Evolutionary conservation across 2,329 filamentous ascomycete genomes (phyloP).

Genomic region (Sarocladium strictum): DNA sequence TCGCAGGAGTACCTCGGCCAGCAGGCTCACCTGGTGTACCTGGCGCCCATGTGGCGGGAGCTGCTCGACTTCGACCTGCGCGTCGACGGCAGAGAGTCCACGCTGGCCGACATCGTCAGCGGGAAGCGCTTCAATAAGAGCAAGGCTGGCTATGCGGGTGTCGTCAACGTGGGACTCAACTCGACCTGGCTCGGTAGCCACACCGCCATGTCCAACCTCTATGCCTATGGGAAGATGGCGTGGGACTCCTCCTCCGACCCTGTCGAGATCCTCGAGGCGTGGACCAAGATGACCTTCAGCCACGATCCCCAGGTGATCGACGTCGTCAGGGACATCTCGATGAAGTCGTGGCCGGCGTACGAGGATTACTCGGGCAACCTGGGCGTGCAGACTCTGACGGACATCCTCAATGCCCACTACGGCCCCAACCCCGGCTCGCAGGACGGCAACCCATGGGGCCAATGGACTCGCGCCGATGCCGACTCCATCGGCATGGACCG

Average conservation of each 20-base stretch:
- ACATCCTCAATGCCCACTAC: constrained; percentile 62
- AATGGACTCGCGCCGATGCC: constrained; percentile 63
- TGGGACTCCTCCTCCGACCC: constrained; percentile 52
- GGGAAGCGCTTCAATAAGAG: constrained; percentile 52
- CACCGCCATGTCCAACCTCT: constrained; percentile 65
- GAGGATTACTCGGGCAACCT: constrained; percentile 67
- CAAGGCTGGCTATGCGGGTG: constrained; percentile 57
- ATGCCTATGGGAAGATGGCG: constrained; percentile 61
- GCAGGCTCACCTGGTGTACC: constrained; percentile 62
- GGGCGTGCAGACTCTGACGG: constrained; percentile 62
- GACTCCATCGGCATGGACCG: constrained; percentile 64
- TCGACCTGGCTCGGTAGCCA: constrained; percentile 64
- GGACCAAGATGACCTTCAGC: constrained; percentile 63
- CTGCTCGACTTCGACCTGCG: constrained; percentile 63
- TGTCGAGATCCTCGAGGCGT: constrained; percentile 49
- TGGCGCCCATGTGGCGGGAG: constrained; percentile 63
- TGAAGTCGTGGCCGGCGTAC: constrained; percentile 65
- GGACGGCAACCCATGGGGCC: constrained; percentile 64
- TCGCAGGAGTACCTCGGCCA: constrained; percentile 68
- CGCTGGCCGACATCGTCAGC: constrained; percentile 54
- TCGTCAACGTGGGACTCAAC: constrained; percentile 62
- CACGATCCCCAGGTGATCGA: constrained; percentile 47
- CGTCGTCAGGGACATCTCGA: constrained; percentile 55
- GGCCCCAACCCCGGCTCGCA: constrained; percentile 62
- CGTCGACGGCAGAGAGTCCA: constrained; percentile 48